Conservation (phyloP, 2,329 filamentous ascomycete species). For the Fusarium graminum region DNA sequence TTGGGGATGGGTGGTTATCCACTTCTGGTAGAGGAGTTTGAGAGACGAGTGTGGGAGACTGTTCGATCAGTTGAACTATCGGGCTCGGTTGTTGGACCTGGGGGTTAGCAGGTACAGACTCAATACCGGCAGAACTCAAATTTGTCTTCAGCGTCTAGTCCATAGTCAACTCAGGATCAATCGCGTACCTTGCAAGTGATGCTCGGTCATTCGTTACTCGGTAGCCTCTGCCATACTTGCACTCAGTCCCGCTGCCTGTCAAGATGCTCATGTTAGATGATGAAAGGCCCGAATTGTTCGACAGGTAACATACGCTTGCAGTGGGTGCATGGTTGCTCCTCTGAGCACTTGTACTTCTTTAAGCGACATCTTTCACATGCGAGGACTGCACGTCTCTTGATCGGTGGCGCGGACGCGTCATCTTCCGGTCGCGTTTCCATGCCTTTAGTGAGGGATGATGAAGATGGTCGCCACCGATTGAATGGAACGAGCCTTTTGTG, state of each 20-base stretch:
- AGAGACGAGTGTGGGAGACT: neutral
- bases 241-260: conserved; percentile 8
- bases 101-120: neutral
- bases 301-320: conserved; percentile 8
- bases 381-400: conserved; percentile 10
- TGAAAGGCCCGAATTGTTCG: too few species aligned
- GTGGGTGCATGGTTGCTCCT: conserved; percentile 9
- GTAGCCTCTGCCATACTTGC: conserved; percentile 19
- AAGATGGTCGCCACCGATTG: neutral
- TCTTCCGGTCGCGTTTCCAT: conserved; percentile 6
- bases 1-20: neutral
- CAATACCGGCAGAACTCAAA: neutral
- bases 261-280: neutral
- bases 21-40: conserved; percentile 5
- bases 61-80: neutral
- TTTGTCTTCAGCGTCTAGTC: neutral
- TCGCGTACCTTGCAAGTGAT: conserved; percentile 4
- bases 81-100: neutral
- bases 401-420: conserved; percentile 22
- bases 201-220: neutral
- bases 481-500: neutral
- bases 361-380: conserved; percentile 12
- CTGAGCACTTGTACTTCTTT: conserved; percentile 20
- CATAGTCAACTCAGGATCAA: neutral
- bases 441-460: neutral